phyloP scores from a whole-genome alignment of 2,329 filamentous ascomycete species.

The Talaromyces funiculosus region DNA sequence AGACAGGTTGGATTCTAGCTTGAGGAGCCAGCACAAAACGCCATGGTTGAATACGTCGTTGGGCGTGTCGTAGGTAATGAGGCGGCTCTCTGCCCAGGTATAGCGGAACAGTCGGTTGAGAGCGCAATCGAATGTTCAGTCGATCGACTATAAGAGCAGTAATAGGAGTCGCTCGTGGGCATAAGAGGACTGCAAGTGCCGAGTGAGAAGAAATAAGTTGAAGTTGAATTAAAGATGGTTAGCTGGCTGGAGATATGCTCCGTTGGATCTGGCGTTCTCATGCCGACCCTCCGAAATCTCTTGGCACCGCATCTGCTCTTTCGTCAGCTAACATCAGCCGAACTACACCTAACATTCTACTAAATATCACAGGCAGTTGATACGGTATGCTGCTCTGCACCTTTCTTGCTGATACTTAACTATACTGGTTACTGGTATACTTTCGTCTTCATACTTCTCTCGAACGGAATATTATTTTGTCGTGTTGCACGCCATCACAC shows the following conservation, averaged over 20 bases:
- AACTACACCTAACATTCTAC: neutral
- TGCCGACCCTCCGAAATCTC: neutral
- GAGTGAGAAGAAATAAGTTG: neutral
- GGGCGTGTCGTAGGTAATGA: conserved; percentile 4
- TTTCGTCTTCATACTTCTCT: no score
- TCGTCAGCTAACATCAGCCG: neutral
- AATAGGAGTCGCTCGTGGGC: neutral
- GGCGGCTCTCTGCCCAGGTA: conserved; percentile 6
- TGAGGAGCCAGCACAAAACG: conserved; percentile 1
- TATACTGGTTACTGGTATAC: no score
- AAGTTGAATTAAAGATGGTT: neutral
- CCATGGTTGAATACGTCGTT: conserved; percentile 6
- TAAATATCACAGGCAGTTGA: neutral
- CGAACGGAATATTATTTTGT: no score
- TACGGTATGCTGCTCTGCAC: no score
- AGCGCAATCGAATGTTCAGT: neutral
- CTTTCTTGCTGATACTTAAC: no score
- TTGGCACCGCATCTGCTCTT: neutral
- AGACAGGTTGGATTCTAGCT: neutral
- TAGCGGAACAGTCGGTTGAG: neutral
- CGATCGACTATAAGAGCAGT: neutral
- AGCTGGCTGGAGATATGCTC: conserved; percentile 4
- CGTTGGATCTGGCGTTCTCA: neutral
- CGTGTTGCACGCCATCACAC: neutral
- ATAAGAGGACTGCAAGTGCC: neutral